Evolutionary conservation across 2,329 filamentous ascomycete genomes (phyloP).

Genomic region (Neonectria sp.): DNA sequence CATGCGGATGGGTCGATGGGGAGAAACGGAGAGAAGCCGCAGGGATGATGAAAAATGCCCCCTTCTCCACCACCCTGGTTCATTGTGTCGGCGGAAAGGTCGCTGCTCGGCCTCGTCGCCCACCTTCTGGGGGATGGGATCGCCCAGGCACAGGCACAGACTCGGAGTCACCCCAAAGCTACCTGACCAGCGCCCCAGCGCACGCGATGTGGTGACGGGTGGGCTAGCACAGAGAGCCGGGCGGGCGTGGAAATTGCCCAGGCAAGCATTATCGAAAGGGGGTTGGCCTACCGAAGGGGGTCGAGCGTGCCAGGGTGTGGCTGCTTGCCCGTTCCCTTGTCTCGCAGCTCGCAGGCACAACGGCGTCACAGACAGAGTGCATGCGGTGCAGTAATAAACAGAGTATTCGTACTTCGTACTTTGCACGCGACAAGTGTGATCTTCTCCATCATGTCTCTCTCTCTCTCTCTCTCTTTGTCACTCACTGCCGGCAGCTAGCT

Average conservation of each 20-base stretch:
- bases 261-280: constrained; percentile 30
- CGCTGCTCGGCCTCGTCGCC: constrained; percentile 27
- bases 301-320: constrained; percentile 43
- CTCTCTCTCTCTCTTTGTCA: neutral
- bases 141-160: constrained; percentile 33
- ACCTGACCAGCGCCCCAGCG: constrained; percentile 8
- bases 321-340: constrained; percentile 39
- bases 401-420: constrained; percentile 2
- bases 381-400: constrained; percentile 5
- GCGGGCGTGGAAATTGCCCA: constrained; percentile 46
- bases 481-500: neutral
- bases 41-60: constrained; percentile 32
- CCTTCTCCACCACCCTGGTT: constrained; percentile 24
- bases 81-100: constrained; percentile 27
- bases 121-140: constrained; percentile 24
- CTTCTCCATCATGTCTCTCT: neutral
- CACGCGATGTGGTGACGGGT: constrained; percentile 26
- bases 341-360: constrained; percentile 14
- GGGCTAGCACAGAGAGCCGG: constrained; percentile 19
- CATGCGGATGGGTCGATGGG: constrained; percentile 35
- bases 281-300: constrained; percentile 15
- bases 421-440: neutral
- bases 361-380: constrained; percentile 38
- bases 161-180: constrained; percentile 11
- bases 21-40: constrained; percentile 19